Evolutionary conservation across 1,284 basidiomycete genomes (phyloP), one percentile per base, ranked within the genome.

Genomic region (Cryptococcus sp.): DNA sequence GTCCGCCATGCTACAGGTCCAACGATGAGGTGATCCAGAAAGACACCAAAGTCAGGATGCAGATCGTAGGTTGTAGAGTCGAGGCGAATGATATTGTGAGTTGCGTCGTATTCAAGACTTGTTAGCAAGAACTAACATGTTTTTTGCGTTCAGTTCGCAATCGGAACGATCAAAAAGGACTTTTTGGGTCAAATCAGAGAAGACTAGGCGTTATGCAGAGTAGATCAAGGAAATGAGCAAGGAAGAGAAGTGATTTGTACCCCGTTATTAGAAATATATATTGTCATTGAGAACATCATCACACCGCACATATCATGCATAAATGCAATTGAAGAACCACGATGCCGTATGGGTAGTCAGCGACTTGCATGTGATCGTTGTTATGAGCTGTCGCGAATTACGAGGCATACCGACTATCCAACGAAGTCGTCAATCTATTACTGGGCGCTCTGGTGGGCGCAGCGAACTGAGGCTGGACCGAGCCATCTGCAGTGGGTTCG

Each of bases 61-160:
- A 97, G 79, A 93, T 99, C 54, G 93, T 99, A 17, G 95, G 95
- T 29, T 96, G 93, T 29, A 86, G 95, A 70, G 91, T 97, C 8
- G 95, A 99, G 74, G 94, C 94, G 20, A 97, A 93, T 25, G 94
- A 98, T 77, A 97, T 99, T 69, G 92, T 93, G 74, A 67, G 88
- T 84, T 17, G 22, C 47, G 17, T 20, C 19, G 39, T 0, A 23
- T 13, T 34, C 55, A 37, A 43, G 34, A 8, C 16, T 3, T 41
- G 40, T 48, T 49, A 29, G 19, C 16, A 40, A 34, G 17, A 20
- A 40, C 46, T 47, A 29, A 46, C n/a, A 7, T 50, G 22, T 55
- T 50, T 34, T 52, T 53, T 16, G 11, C 48, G 22, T 47, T 4
- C 59, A 93, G 90, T 94, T 93, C 69, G 91, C 91, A 1, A 94